Percentiles rank a stretch among this genome's conserved stretches.
Conservation (phyloP, 1,284 basidiomycete genomes). For the Rhodofomes roseus region DNA sequence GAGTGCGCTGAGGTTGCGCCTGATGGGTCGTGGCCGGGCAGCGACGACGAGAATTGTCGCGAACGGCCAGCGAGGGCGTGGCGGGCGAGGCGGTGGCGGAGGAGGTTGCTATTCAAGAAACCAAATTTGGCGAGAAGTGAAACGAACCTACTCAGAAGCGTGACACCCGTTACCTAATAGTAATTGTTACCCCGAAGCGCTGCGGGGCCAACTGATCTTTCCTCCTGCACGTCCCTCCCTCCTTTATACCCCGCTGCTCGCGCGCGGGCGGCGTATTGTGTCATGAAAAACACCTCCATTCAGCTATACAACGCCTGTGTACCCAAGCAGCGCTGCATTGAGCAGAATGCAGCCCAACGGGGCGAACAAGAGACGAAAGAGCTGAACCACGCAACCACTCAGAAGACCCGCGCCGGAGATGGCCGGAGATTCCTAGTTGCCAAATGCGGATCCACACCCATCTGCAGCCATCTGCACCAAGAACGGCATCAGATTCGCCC, state of each 20-base stretch:
- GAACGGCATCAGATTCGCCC: slow-evolving; percentile 1
- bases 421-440: slow-evolving; percentile 14
- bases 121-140: slow-evolving; percentile 30
- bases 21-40: background rate
- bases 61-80: slow-evolving; percentile 7
- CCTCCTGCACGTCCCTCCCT: background rate
- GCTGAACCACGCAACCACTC: slow-evolving; percentile 7
- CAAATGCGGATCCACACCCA: slow-evolving; percentile 2
- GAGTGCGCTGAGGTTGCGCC: background rate
- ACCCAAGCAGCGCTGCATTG: background rate
- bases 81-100: slow-evolving; percentile 5
- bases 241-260: background rate
- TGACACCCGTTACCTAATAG: slow-evolving; percentile 22
- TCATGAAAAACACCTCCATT: background rate
- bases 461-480: background rate
- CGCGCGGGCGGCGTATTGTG: background rate
- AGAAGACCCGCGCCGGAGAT: slow-evolving; percentile 10
- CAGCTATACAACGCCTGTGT: background rate
- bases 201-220: background rate
- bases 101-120: slow-evolving; percentile 30
- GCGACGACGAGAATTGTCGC: background rate
- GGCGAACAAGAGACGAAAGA: slow-evolving; percentile 1
- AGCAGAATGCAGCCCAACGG: background rate
- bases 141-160: slow-evolving; percentile 29
- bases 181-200: slow-evolving; percentile 5